Base-by-base conservation (phyloP, 1,139 yeast genomes). In the Hyphopichia pseudoburtonii region DNA sequence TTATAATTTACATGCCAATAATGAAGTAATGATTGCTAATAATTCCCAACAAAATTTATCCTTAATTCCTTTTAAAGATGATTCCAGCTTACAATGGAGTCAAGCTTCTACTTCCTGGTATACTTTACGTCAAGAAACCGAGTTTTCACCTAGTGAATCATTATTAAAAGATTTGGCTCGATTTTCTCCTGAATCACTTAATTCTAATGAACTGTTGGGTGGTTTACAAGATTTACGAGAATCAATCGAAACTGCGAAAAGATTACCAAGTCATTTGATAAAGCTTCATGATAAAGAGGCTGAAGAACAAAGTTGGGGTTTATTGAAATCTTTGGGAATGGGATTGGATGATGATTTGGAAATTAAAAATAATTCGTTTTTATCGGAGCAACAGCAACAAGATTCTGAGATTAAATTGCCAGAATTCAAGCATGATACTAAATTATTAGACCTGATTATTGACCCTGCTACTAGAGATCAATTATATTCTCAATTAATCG, bases 31-130 rank as follows among this genome's bases (percentile, higher is more conserved):
- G 9, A 30, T 63, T 4, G 60, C 66, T 2, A n/a, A n/a, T n/a
- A n/a, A n/a, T n/a, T 22, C 36, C 1, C 31, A 40, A 11, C 28
- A 21, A 8, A 29, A 28, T 2, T 30, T 40, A 3, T 17, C 16
- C 8, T 51, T 55, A 17, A 33, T 62, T 3, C 70, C 72, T 1
- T 62, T 41, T 41, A 50, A 51, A 30, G 69, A 66, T 41, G 66
- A 63, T 37, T 66, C 60, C 14, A 41, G 65, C 0, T 46, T 69
- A 36, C 42, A 62, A 2, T 71, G 76, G 76, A 54, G 55, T 37
- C 52, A 55, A 16, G 50, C 71, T 33, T 36, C 16, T 18, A 12
- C 3, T 5, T 23, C 24, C 11, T 16, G 10, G 28, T 19, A n/a
- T 32, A 10, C 17, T 15, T 7, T 19, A 7, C n/a, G n/a, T n/a